phyloP scores from a whole-genome alignment of 2,329 filamentous ascomycete species.

The Trichoderma brevicompactum region DNA sequence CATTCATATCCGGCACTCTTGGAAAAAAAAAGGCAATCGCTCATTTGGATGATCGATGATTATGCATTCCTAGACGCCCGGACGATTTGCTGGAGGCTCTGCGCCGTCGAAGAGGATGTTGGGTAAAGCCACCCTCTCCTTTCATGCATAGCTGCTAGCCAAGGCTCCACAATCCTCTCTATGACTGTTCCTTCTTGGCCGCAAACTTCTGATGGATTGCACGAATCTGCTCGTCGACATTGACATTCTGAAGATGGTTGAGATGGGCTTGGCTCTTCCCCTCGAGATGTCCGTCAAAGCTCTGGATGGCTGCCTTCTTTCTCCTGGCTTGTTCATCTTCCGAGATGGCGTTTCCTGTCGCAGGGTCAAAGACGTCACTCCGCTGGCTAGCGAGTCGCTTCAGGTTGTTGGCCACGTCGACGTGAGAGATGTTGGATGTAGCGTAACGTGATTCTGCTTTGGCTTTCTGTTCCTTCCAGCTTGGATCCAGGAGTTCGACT shows the following conservation, averaged over 20 bases:
- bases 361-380: conserved; percentile 81
- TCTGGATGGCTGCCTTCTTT: conserved; percentile 71
- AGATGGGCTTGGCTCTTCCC: conserved; percentile 58
- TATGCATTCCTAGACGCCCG: not conserved
- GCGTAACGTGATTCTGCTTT: conserved; percentile 84
- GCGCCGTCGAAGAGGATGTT: not conserved
- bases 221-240: conserved; percentile 84
- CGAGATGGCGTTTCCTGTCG: conserved; percentile 68
- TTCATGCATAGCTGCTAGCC: not conserved
- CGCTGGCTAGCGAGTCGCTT: conserved; percentile 92
- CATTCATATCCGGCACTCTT: not conserved
- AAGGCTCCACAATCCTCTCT: not conserved
- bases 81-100: not conserved
- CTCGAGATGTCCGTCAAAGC: conserved; percentile 69
- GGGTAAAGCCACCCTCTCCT: not conserved
- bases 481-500: conserved; percentile 90
- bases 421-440: conserved; percentile 83
- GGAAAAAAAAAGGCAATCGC: not conserved
- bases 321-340: conserved; percentile 75
- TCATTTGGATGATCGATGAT: not conserved
- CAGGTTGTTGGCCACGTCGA: conserved; percentile 89
- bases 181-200: conserved; percentile 40
- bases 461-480: conserved; percentile 94
- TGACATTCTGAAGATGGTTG: conserved; percentile 68
- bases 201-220: conserved; percentile 61